Base-by-base conservation (phyloP, 2,329 filamentous ascomycete genomes). In the Arthrobotrys sinensis region DNA sequence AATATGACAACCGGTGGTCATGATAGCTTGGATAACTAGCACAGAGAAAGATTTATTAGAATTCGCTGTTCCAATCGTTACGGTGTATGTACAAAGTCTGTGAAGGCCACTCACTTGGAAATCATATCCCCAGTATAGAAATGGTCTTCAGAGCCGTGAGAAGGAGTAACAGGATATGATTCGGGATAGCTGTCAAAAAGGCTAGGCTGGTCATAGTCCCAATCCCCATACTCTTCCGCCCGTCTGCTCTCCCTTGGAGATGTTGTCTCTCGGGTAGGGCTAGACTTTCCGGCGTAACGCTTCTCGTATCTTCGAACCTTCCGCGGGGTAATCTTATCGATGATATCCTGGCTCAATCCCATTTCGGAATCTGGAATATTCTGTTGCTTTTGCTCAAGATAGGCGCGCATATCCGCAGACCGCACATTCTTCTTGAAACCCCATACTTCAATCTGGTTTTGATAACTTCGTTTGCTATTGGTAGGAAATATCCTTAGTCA, bases 401-500 rank as follows among this genome's bases (percentile, higher is more conserved):
- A 78, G 43, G 75, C 75, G 55, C 75, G 60, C 75, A 78, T 78
- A 57, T 78, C 75, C 12, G 75, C 75, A 52, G 75, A 78, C 45
- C 75, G 60, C 24, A 78, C 75, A 57, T 78, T 78, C 67, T 78
- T 78, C 63, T 78, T 78, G 62, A 78, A 78, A 50, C 75, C 75
- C 75, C 75, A 78, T 40, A 78, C 75, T 63, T 78, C 75, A 21
- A 78, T 78, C 67, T 78, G 75, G 52, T 78, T 78, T 50, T 78
- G 75, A 64, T 78, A 78, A 36, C 75, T 78, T 67, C 75, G 75
- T 63, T 78, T 78, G 55, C 75, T 72, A 72, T 55, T 50, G 38
- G 48, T 21, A 53, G 19, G 34, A 71, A 66, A 53, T 19, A 48
- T 52, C 43, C 62, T 78, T 72, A 72, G 75, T 78, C 67, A 78